Percentiles rank a stretch among this genome's conserved stretches.
Evolutionary conservation across 345 rosid species (phyloP).

Genomic region (Salix purpurea): DNA sequence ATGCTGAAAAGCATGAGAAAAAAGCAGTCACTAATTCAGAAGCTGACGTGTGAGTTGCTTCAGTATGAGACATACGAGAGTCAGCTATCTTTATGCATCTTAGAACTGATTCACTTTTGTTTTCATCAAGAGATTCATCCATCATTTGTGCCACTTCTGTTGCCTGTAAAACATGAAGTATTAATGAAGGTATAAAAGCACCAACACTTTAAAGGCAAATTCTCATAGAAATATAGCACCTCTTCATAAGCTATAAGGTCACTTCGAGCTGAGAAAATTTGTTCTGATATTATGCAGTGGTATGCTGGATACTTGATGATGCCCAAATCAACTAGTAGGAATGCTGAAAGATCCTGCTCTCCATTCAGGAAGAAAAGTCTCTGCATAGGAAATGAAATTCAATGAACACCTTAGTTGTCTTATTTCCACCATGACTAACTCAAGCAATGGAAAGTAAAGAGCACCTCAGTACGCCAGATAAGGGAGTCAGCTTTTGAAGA

Average conservation of each 20-base stretch:
- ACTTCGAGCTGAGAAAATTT: conserved; percentile 44
- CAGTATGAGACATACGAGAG: conserved; percentile 33
- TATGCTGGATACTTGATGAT: conserved; percentile 73
- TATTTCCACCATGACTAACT: neutral
- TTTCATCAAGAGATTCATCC: conserved; percentile 77
- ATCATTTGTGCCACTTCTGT: conserved; percentile 85
- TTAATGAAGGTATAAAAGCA: conserved; percentile 12
- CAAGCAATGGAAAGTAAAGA: neutral
- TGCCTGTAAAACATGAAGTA: conserved; percentile 47
- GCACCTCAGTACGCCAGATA: conserved; percentile 87
- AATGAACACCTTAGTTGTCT: neutral
- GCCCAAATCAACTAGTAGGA: conserved; percentile 80
- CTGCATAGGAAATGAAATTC: conserved; percentile 41
- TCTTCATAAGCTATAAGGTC: conserved; percentile 83
- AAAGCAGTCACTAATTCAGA: conserved; percentile 25
- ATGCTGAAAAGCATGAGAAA: conserved; percentile 52
- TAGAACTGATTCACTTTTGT: conserved; percentile 42
- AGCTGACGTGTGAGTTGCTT: conserved; percentile 26
- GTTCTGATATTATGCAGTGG: conserved; percentile 56
- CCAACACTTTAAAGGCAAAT: neutral
- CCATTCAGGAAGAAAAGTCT: conserved; percentile 92
- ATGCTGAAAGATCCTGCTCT: conserved; percentile 75
- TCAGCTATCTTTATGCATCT: conserved; percentile 66
- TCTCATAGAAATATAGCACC: conserved; percentile 39
- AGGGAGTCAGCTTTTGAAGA: conserved; percentile 59